Evolutionary conservation across 2,329 filamentous ascomycete genomes (phyloP).

Genomic region (Colletotrichum orbiculare): DNA sequence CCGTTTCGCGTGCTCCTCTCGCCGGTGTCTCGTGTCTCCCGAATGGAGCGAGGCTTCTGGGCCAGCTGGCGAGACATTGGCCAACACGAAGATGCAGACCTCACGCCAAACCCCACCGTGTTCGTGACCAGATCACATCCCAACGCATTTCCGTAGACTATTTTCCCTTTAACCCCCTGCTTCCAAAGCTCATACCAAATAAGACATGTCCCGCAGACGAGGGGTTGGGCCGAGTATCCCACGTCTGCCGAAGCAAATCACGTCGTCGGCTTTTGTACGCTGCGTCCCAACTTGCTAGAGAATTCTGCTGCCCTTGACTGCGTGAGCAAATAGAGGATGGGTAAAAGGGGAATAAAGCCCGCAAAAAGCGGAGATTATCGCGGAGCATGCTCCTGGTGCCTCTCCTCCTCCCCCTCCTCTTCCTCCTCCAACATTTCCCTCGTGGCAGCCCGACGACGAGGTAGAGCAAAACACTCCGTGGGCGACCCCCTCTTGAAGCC

Average conservation of each 20-base stretch:
- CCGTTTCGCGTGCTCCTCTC: too few relatives aligned
- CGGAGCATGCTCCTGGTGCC: background rate
- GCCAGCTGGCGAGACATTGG: conserved; percentile 6
- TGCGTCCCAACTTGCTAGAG: background rate
- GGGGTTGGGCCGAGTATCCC: background rate
- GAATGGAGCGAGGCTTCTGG: too few relatives aligned
- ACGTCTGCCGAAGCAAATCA: too few relatives aligned
- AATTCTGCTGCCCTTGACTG: background rate
- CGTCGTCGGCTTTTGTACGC: background rate
- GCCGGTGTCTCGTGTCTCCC: too few relatives aligned
- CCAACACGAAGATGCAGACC: conserved; percentile 19
- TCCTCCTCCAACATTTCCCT: conserved; percentile 20
- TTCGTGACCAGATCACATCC: conserved; percentile 29
- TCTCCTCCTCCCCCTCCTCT: background rate
- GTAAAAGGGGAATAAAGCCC: background rate
- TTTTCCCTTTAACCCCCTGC: background rate
- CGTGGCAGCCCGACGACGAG: conserved; percentile 32
- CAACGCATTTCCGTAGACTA: background rate
- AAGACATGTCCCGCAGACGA: background rate
- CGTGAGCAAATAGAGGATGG: background rate
- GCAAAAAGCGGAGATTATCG: conserved; percentile 20
- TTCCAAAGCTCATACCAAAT: background rate
- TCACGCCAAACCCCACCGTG: conserved; percentile 18
- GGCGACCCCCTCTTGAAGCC: background rate
- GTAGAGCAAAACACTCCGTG: conserved; percentile 1